Conservation (phyloP, 371 early-diverging fungal species). For the Mucor irregularis region DNA sequence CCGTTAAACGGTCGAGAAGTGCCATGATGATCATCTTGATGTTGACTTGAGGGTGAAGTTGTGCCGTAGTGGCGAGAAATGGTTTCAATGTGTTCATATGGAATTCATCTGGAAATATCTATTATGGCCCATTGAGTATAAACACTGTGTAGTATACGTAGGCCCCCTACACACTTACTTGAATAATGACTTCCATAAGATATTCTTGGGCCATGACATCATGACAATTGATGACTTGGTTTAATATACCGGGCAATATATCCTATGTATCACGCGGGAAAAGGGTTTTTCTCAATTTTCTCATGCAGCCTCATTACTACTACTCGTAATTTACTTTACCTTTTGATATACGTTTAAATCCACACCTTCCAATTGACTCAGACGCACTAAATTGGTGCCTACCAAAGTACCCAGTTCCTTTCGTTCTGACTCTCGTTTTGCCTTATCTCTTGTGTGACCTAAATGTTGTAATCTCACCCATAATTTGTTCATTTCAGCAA, state of each 20-base stretch:
- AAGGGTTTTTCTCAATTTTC: not conserved
- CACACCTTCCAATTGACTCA: constrained; percentile 86
- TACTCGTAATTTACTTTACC: no score
- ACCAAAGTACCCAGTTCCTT: constrained; percentile 90
- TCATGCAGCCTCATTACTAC: no score
- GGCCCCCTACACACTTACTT: constrained; percentile 63
- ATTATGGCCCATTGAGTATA: not conserved
- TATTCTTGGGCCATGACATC: constrained; percentile 96
- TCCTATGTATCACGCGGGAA: constrained; percentile 45
- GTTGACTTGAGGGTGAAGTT: constrained; percentile 82
- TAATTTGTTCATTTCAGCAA: constrained; percentile 97
- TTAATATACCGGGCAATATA: constrained; percentile 86
- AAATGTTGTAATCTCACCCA: constrained; percentile 96
- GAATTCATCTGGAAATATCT: constrained; percentile 90
- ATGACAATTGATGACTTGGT: constrained; percentile 88
- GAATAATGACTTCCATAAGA: constrained; percentile 93
- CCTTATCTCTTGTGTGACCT: constrained; percentile 89
- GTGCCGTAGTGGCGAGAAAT: constrained; percentile 81
- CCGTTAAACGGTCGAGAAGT: constrained; percentile 80
- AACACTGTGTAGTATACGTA: not conserved
- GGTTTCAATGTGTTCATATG: constrained; percentile 85
- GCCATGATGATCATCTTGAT: constrained; percentile 89
- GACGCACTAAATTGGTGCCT: constrained; percentile 89
- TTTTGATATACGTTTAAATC: constrained; percentile 76
- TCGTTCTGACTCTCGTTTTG: constrained; percentile 89